Conservation (phyloP, 2,329 filamentous ascomycete species). For the Thermomyces lanuginosus region DNA sequence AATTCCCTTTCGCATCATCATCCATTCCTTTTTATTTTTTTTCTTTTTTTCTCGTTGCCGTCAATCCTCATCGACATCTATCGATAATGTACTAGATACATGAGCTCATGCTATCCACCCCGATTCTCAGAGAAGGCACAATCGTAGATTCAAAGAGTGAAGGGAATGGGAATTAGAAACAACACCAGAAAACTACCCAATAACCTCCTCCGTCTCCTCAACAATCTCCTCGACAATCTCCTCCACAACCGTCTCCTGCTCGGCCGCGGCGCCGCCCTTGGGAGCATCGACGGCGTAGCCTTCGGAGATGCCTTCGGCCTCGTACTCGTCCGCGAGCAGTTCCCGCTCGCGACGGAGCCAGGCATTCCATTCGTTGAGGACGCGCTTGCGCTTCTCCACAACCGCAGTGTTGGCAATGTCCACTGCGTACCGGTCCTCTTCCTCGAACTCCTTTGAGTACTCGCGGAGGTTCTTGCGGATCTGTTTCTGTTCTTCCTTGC, state of each 20-base stretch:
- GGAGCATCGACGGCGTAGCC: slow-evolving; percentile 41
- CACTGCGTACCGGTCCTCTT: slow-evolving; percentile 84
- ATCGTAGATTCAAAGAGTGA: slow-evolving; percentile 1
- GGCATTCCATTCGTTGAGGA: slow-evolving; percentile 74
- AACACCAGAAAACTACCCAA: slow-evolving; percentile 22
- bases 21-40: not conserved
- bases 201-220: slow-evolving; percentile 67
- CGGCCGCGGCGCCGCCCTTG: slow-evolving; percentile 35
- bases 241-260: slow-evolving; percentile 63
- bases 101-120: slow-evolving; percentile 1
- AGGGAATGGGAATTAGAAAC: not conserved
- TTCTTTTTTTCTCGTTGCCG: not conserved
- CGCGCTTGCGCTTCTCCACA: slow-evolving; percentile 65
- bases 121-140: slow-evolving; percentile 1
- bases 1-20: not conserved
- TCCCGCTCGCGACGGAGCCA: slow-evolving; percentile 63
- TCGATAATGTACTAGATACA: not conserved
- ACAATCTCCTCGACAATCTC: slow-evolving; percentile 74
- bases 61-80: not conserved
- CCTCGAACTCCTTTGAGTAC: slow-evolving; percentile 87
- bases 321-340: slow-evolving; percentile 56
- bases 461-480: slow-evolving; percentile 97
- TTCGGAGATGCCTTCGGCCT: slow-evolving; percentile 50
- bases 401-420: slow-evolving; percentile 89
- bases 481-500: slow-evolving; percentile 92